Evolutionary conservation across 2,329 filamentous ascomycete genomes (phyloP), one percentile per base, ranked within the genome.

Genomic region (Cyphellophora europaea): DNA sequence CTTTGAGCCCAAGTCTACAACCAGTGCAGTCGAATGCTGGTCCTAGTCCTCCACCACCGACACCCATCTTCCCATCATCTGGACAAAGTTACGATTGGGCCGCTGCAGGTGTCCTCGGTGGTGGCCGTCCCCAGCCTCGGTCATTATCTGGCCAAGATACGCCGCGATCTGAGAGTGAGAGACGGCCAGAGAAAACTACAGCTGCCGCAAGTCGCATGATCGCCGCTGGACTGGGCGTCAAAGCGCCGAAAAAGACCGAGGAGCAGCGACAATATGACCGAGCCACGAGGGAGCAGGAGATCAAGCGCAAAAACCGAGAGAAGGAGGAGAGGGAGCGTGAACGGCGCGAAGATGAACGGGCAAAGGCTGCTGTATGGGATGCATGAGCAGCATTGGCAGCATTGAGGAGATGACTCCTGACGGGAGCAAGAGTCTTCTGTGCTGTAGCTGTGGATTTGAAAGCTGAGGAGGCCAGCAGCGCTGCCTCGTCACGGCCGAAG

Each of bases 121-220:
- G 43, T 36, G 33, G 44, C 15, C 45, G 36, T 15, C 39, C 36
- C 21, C 40, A 30, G 14, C 39, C 44, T 17, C 27, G 35, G 32
- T 28, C 30, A 33, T 8, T 8, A n/a, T n/a, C 21, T n/a, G 21
- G 21, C 8, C n/a, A 8, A 25, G 21, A 8, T 25, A 43, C 36
- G 8, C 30, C 38, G 13, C 36, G 23, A 10, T 27, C 40, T 6
- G 40, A 42, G 14, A 33, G 32, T 10, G 42, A 43, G 13, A 37
- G 43, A 37, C 65, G 83, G 25, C 89, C 87, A 0, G 88, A 94
- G 61, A 98, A 94, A 67, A 93, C 88, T 43, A 93, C 93, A 42
- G 85, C 87, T 1, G 86, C 93, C 25, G 91, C 91, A 4, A 75
- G 82, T 42, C 71, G 91, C 40, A 71, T 98, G 74, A 96, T 98